phyloP scores from a whole-genome alignment of 495 filamentous ascomycete species.

The Oleoguttula mirabilis region DNA sequence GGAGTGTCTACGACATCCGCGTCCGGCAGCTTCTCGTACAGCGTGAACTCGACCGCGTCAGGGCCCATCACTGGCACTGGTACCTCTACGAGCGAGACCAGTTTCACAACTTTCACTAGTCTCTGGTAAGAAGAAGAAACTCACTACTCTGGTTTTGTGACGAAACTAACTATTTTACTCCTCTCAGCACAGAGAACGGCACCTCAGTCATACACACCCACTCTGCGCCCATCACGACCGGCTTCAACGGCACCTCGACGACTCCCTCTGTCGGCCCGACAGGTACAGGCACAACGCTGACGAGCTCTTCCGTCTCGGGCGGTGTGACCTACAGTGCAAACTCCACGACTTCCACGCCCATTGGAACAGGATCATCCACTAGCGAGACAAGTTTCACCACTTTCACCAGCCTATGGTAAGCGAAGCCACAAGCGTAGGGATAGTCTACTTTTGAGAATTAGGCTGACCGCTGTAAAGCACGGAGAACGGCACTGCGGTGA shows the following conservation, averaged over 20 bases:
- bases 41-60: neutral
- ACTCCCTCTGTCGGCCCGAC: constrained; percentile 2
- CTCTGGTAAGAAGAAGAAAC: too few species aligned
- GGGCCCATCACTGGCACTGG: neutral
- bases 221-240: constrained; percentile 2
- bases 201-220: constrained; percentile 4
- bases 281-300: constrained; percentile 3
- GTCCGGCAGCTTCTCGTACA: too few species aligned
- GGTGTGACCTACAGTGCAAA: too few species aligned
- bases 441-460: too few species aligned
- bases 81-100: constrained; percentile 2
- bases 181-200: constrained; percentile 2
- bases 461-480: neutral
- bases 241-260: neutral
- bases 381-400: constrained; percentile 5
- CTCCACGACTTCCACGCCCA: neutral
- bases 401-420: neutral
- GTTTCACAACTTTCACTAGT: constrained; percentile 1
- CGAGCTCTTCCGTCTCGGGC: neutral
- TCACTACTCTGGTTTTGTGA: too few species aligned
- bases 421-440: too few species aligned
- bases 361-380: neutral
- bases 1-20: constrained; percentile 1
- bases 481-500: constrained; percentile 1
- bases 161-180: too few species aligned